Evolutionary conservation across 768 basidiomycete species (phyloP), one percentile per base, ranked within the genome.

Genomic region (Auriscalpium microsporum): DNA sequence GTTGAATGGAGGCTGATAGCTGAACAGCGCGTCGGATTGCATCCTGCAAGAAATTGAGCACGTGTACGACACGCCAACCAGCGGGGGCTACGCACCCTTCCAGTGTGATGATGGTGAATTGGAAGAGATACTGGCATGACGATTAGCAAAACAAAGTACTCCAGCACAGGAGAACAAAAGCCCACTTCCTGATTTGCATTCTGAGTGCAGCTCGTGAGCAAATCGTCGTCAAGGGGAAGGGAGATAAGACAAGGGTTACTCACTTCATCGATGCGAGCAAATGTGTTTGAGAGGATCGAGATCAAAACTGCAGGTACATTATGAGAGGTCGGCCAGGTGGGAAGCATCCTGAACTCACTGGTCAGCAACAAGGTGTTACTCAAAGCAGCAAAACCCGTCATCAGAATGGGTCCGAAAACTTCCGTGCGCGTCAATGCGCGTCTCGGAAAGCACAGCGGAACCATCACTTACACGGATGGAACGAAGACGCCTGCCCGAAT

Each of bases 1-100:
- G 63, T 90, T 92, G 78, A 92, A 91, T 1, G 93, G 93, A 1
- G 90, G 90, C 61, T 93, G 89, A 63, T 96, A 95, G 48, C 87
- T 91, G 72, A 94, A 91, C 16, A 96, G 74, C 1, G 89, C 89
- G 66, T 94, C 91, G 2, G 86, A 84, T 66, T 93, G 93, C 65
- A 93, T 87, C 21, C 91, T 90, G 58, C 10, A 42, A 45, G 44
- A 51, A 42, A 19, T 53, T n/a, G 60, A 60, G 45, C 21, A 59
- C n/a, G 28, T 19, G 33, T 57, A 5, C 44, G 11, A 13, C 51
- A 52, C 14, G 9, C 8, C 17, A 21, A 3, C 21, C 21, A 35
- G 14, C 37, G 16, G 17, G 23, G 7, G 21, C 46, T 17, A 58
- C 74, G 54, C 62, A 87, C 89, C 90, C 90, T 77, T 94, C 89